Conservation (phyloP, 495 filamentous ascomycete species). For the Tuber microsphaerosporum region DNA sequence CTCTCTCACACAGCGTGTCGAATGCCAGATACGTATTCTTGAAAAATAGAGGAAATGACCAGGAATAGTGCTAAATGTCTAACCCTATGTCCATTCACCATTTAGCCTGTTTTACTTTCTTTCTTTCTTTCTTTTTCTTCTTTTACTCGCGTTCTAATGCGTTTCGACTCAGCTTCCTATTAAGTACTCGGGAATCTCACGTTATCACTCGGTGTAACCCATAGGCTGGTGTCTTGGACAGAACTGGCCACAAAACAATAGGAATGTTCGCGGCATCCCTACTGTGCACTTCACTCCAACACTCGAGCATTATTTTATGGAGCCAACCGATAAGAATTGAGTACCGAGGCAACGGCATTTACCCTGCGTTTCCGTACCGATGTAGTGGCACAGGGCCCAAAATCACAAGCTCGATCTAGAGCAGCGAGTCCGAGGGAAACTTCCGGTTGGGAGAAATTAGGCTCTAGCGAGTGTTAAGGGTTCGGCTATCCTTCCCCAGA, state of each 20-base stretch:
- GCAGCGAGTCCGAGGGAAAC: background rate
- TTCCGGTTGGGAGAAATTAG: background rate
- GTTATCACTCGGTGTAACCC: slow-evolving; percentile 3
- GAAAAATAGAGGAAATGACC: background rate
- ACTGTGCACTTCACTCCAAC: no score
- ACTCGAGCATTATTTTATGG: background rate
- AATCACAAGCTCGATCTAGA: background rate
- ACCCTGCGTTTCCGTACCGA: background rate
- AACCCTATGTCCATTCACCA: background rate
- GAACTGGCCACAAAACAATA: background rate
- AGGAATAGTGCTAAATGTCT: background rate
- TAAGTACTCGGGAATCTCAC: background rate
- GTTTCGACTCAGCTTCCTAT: background rate
- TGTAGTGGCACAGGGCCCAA: background rate
- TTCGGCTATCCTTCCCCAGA: background rate
- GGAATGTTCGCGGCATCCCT: background rate
- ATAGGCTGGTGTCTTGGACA: background rate
- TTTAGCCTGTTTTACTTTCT: background rate
- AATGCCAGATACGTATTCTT: background rate
- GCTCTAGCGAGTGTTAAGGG: background rate
- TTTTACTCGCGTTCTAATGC: background rate
- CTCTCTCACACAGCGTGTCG: background rate
- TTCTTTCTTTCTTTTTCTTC: background rate
- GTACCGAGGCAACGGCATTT: background rate
- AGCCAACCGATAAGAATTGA: background rate